Base-by-base conservation (phyloP, 257 asterid species). In the Plantago major region DNA sequence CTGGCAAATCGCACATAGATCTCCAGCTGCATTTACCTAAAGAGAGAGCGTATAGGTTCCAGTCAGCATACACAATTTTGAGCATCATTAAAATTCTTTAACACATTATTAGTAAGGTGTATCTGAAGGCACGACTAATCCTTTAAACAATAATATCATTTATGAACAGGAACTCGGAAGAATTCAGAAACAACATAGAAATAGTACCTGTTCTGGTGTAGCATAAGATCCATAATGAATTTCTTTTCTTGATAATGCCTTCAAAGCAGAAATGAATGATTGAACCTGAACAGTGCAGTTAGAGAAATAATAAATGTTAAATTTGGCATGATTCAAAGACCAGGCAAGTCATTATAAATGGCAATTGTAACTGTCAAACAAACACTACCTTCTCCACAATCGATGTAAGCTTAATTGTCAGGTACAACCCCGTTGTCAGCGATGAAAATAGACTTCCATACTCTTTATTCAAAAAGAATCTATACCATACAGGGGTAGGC, bases 401-500 rank as follows among this genome's bases (percentile, higher is more conserved):
- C 6, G 96, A 78, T 55, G 93, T 88, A 56, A 88, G 95, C 84
- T 88, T 88, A 70, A 88, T 79, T 44, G 96, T 88, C 57, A 88
- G 72, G 71, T 85, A 88, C 74, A 88, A 63, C 71, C 96, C 95
- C 0, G 95, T 88, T 26, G 76, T 85, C 68, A 88, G 74, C 18
- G 90, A 80, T 17, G 96, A 88, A 71, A 88, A 88, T 64, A 88
- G 88, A 70, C 91, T 83, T 44, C 95, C 96, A 68, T 88, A 80
- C 14, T 88, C 90, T 77, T 88, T 86, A 85, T 88, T 88, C 76
- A 88, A 69, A 78, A 88, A 88, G 82, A 85, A 88, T 66, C 84
- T 79, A 71, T 85, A 88, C 96, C 96, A 88, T 16, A 88, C 90
- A 46, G 96, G 88, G 63, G 96, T 64, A 6, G 95, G 96, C 73